These are phyloP conservation scores for Pterocarpus santalinus DNA, from an alignment of 306 rosid species.

Conservation along the genomic window DNA sequence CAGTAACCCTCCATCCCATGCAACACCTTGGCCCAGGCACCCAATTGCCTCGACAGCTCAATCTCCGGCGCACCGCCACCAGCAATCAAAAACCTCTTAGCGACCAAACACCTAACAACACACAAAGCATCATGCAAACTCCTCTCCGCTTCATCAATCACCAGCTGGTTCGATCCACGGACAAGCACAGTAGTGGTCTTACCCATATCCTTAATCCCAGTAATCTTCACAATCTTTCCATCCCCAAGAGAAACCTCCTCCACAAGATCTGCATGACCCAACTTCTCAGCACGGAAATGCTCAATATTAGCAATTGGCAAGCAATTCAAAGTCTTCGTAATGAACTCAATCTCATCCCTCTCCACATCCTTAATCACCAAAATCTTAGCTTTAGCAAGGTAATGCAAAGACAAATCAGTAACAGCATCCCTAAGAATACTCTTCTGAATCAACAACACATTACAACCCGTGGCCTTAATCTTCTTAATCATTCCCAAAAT, in stretches of 20 bases:
- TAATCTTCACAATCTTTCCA: slow-evolving; percentile 90
- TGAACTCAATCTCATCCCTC: slow-evolving; percentile 95
- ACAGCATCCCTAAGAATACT: slow-evolving; percentile 95
- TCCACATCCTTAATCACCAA: slow-evolving; percentile 97
- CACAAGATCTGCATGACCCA: slow-evolving; percentile 90
- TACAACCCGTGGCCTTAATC: slow-evolving; percentile 89
- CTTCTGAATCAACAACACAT: slow-evolving; percentile 93
- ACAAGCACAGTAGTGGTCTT: slow-evolving; percentile 88
- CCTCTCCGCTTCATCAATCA: slow-evolving; percentile 93
- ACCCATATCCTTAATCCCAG: slow-evolving; percentile 96
- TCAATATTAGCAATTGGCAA: slow-evolving; percentile 92
- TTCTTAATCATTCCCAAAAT: slow-evolving; percentile 96
- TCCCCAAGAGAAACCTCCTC: slow-evolving; percentile 94
- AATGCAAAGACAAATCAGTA: slow-evolving; percentile 92
- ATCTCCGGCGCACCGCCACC: slow-evolving; percentile 99
- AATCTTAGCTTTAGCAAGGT: slow-evolving; percentile 94
- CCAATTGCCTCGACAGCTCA: slow-evolving; percentile 94
- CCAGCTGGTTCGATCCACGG: slow-evolving; percentile 89
- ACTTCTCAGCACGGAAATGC: slow-evolving; percentile 89
- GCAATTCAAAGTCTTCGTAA: slow-evolving; percentile 92
- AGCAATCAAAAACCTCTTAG: slow-evolving; percentile 88
- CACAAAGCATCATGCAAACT: slow-evolving; percentile 97
- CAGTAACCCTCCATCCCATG: slow-evolving; percentile 99
- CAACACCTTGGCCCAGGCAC: slow-evolving; percentile 99
- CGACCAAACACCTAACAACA: slow-evolving; percentile 95